A percentile compares a stretch with the other conserved stretches of the same genome.
Conservation (phyloP, 2,329 filamentous ascomycete species). For the Juglanconis juglandina region DNA sequence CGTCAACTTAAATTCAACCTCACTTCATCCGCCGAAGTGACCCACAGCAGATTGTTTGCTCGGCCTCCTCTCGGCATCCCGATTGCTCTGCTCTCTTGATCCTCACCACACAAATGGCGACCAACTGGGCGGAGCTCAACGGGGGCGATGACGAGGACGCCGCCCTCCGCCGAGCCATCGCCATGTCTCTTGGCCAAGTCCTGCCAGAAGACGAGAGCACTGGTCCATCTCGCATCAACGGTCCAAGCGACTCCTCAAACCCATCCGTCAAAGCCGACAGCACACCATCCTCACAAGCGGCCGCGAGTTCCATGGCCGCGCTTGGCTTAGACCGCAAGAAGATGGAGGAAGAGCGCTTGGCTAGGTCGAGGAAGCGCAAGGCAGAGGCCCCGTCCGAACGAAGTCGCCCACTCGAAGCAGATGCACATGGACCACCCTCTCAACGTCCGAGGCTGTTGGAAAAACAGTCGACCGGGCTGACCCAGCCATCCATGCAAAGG, state of each 20-base stretch:
- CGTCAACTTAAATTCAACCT: conserved; percentile 1
- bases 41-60: neutral
- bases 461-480: neutral
- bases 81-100: neutral
- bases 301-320: conserved; percentile 27
- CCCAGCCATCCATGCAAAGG: neutral
- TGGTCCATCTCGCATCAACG: neutral
- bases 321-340: conserved; percentile 68
- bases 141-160: conserved; percentile 50
- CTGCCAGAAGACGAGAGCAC: conserved; percentile 11
- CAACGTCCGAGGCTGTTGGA: conserved; percentile 5
- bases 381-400: conserved; percentile 9
- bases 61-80: neutral
- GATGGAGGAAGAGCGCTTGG: conserved; percentile 83
- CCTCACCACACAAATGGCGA: conserved; percentile 20
- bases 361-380: conserved; percentile 59
- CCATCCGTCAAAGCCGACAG: neutral
- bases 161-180: conserved; percentile 59
- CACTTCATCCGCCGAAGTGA: neutral
- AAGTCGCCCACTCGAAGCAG: neutral
- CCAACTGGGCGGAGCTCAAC: conserved; percentile 26
- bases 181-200: conserved; percentile 47
- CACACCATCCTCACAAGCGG: neutral
- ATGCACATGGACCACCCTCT: conserved; percentile 14
- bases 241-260: neutral